Base-by-base conservation (phyloP, 768 basidiomycete species). In the Leccinum boreale region DNA sequence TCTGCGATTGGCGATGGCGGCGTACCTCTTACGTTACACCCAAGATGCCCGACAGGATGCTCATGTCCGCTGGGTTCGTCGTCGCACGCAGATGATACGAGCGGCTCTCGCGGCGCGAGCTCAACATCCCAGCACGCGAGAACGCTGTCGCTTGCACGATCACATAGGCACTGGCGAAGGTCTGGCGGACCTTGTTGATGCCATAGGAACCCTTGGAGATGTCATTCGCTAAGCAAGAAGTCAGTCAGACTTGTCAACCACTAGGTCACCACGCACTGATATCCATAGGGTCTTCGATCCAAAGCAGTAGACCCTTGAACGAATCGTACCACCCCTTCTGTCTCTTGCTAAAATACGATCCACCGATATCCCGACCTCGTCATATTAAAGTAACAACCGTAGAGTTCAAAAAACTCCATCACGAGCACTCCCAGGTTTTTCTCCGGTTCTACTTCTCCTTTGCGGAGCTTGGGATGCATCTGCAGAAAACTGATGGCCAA, bases 401-500 rank as follows among this genome's bases (percentile, higher is more conserved):
- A 98, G 12, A 96, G 79, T 77, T 98, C 95, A 67, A 98, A 97
- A 70, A 98, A 98, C 73, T 99, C 97, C 79, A 98, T 84, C 47
- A 97, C 81, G 55, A 99, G 76, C n/a, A 95, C 90, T 2, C 97
- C 97, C 10, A 98, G 79, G 67, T 98, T 98, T 65, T 79, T 26
- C 62, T 86, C 85, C 0, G 94, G 85, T 64, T 95, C 86, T 28
- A 99, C 92, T 73, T 95, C 92, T 0, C 86, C 90, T 55, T 84
- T 74, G 42, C 95, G 86, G 58, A 98, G 85, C 71, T 95, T 96
- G 2, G 97, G 97, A 65, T 99, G 97, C 81, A 97, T 92, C 80
- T 98, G 97, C 50, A 99, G 77, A 70, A 99, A 99, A 71, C 86
- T 92, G 62, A 98, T 84, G 11, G 89, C 94, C 56, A 99, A 73